These are phyloP conservation scores for Ammopiptanthus mongolicus DNA, from an alignment of 306 rosid genomes.

Conservation along the genomic window DNA sequence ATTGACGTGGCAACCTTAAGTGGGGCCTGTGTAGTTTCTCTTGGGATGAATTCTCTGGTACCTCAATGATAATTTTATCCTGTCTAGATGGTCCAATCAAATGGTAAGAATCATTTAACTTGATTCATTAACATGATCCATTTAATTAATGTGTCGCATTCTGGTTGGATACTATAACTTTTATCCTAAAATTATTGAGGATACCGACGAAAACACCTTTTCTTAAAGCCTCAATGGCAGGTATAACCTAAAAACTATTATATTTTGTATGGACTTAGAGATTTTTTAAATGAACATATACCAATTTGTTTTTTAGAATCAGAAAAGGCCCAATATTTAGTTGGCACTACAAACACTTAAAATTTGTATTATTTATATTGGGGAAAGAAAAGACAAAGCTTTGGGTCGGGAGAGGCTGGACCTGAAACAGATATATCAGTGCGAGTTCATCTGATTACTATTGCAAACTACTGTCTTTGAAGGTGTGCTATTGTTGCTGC, in stretches of 20 bases:
- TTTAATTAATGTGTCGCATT: too few relatives aligned
- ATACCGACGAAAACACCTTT: too few relatives aligned
- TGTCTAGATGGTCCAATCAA: too few relatives aligned
- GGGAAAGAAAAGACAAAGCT: not conserved
- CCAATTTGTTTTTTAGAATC: not conserved
- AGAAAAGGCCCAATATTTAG: not conserved
- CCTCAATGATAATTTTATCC: too few relatives aligned
- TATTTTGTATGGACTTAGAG: not conserved
- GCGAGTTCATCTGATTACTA: slow-evolving; percentile 4
- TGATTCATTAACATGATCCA: too few relatives aligned
- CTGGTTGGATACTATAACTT: too few relatives aligned
- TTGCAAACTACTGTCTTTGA: slow-evolving; percentile 18
- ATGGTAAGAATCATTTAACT: too few relatives aligned
- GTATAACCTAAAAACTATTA: slow-evolving; percentile 18
- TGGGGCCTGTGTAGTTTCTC: slow-evolving; percentile 83
- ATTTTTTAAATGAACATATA: not conserved
- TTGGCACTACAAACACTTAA: not conserved
- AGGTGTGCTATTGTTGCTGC: slow-evolving; percentile 93
- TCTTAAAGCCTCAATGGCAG: slow-evolving; percentile 93
- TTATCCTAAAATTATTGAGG: too few relatives aligned
- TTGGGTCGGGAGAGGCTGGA: not conserved
- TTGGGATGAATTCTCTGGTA: too few relatives aligned
- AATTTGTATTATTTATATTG: not conserved
- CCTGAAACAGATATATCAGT: not conserved
- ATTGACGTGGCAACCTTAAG: slow-evolving; percentile 94